These are phyloP conservation scores for Endoconidiophora polonica DNA, from an alignment of 2,329 filamentous ascomycete species.

Conservation along the genomic window DNA sequence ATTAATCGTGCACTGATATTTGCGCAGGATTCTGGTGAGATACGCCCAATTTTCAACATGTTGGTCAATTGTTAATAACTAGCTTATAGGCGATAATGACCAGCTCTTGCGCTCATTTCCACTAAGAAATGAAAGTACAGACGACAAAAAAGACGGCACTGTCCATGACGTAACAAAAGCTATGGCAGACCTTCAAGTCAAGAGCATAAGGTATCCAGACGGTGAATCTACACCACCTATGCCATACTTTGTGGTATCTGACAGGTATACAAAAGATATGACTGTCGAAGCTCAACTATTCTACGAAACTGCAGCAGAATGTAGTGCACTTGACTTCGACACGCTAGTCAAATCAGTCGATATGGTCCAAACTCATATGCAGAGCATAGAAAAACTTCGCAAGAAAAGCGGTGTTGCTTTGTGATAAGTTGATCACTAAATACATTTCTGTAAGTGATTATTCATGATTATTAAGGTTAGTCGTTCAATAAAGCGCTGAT, in stretches of 20 bases:
- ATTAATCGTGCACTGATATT: slow-evolving; percentile 28
- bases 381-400: slow-evolving; percentile 4
- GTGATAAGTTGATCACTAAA: too few species aligned
- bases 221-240: background rate
- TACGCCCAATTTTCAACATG: background rate
- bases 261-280: slow-evolving; percentile 10
- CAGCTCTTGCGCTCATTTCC: slow-evolving; percentile 7
- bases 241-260: slow-evolving; percentile 6
- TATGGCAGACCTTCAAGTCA: background rate
- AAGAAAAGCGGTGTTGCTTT: background rate
- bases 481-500: background rate
- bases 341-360: slow-evolving; percentile 12
- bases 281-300: slow-evolving; percentile 10
- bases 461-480: background rate
- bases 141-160: background rate
- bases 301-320: slow-evolving; percentile 11
- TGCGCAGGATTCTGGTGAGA: slow-evolving; percentile 5
- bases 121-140: background rate
- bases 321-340: slow-evolving; percentile 8
- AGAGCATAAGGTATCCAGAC: background rate
- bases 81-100: background rate
- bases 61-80: background rate
- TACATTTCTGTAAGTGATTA: too few species aligned
- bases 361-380: slow-evolving; percentile 12
- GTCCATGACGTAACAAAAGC: background rate